Base-by-base conservation (phyloP, 2,329 filamentous ascomycete species). In the Rutstroemia sp. region DNA sequence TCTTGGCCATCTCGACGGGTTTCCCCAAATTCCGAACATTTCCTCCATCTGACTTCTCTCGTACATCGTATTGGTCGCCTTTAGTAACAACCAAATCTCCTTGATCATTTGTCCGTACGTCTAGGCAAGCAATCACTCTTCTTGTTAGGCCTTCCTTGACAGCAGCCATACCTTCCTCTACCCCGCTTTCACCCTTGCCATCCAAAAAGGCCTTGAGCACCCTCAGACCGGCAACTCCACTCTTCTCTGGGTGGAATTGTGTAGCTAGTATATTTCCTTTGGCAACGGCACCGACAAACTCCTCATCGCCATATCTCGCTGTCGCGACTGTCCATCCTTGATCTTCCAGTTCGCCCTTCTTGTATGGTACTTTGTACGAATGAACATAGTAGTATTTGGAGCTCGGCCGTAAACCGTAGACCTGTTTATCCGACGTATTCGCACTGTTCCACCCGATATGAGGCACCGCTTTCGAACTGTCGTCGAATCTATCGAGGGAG, bases 371-470 rank as follows among this genome's bases (percentile, higher is more conserved):
- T 57, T 91, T 92, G 74, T 94, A 99, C 2, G 90, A 92, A 77
- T 99, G 94, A 56, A 99, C 92, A 70, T 99, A 99, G 75, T 99
- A 99, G 77, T 99, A 99, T 73, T 97, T 99, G 69, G 89, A 95
- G 53, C 80, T 79, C 0, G 89, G 85, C 27, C 81, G 77, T 54
- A 99, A 74, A 57, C 88, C 91, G 71, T 92, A 96, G 57, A 97
- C 80, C 63, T 77, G 81, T 61, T 81, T 73, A 18, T 73, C 69
- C 59, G 64, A 68, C 9, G 86, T 83, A 65, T 85, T 86, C 46
- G 95, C 94, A 64, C 86, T 91, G 73, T 99, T 99, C 94, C 94
- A 99, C 55, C 94, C 94, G 71, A 99, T 99, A 74, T 99, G 95
- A 41, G 94, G 94, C n/a, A 99, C 95, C 39, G 91, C 86, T 75